These are phyloP conservation scores for Diaporthe sp. DNA, from an alignment of 2,329 filamentous ascomycete genomes.

Conservation along the genomic window DNA sequence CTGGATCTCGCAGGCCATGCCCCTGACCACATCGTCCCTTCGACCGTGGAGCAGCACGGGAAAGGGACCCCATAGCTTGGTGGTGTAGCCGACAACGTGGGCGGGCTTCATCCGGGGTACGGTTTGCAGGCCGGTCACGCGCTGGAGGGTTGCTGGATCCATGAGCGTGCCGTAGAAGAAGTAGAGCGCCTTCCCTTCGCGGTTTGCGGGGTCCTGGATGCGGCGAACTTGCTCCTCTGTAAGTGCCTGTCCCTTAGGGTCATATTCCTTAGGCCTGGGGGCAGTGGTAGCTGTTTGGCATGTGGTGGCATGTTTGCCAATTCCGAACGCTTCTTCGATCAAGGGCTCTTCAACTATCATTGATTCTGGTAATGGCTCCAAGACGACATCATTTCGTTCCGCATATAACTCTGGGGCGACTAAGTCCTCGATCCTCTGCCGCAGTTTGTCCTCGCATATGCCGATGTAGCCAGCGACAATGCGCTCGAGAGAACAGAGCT, in stretches of 20 bases:
- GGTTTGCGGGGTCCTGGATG: neutral
- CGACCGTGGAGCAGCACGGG: neutral
- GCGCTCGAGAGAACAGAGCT: slow-evolving; percentile 6
- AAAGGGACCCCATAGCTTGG: slow-evolving; percentile 5
- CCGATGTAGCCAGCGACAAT: slow-evolving; percentile 19
- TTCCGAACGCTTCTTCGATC: neutral
- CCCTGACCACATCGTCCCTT: slow-evolving; percentile 2
- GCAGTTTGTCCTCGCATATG: slow-evolving; percentile 6
- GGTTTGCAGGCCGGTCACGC: neutral
- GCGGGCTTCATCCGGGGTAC: neutral
- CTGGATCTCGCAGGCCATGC: slow-evolving; percentile 7
- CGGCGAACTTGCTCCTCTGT: neutral
- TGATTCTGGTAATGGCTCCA: slow-evolving; percentile 4
- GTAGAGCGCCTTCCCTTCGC: neutral
- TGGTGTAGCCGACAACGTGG: slow-evolving; percentile 4
- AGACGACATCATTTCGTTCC: neutral
- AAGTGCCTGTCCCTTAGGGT: fast-evolving
- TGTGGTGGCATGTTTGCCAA: neutral
- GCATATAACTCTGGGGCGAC: neutral
- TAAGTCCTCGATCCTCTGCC: slow-evolving; percentile 1
- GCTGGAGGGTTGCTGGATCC: slow-evolving; percentile 9
- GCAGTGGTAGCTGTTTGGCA: no score
- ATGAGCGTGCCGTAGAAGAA: slow-evolving; percentile 27
- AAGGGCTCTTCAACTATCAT: slow-evolving; percentile 13
- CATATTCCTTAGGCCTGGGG: neutral